Conservation (phyloP, 345 rosid species). For the Salix viminalis region DNA sequence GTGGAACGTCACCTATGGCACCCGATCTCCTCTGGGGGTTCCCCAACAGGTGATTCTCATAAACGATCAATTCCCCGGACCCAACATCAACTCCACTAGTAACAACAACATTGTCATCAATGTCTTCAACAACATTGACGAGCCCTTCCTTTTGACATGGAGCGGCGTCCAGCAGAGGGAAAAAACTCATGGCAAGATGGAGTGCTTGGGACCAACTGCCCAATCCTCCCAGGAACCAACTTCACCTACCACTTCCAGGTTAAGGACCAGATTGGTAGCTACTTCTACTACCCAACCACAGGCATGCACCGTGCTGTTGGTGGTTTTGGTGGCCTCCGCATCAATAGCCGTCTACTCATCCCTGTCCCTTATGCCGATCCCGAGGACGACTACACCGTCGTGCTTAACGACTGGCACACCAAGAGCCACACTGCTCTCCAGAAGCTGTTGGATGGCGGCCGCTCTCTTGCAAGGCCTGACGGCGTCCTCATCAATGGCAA, state of each 20-base stretch:
- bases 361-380: slow-evolving; percentile 26
- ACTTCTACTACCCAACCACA: slow-evolving; percentile 18
- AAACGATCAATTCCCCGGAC: too few species aligned
- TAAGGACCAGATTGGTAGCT: slow-evolving; percentile 67
- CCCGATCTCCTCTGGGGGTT: too few species aligned
- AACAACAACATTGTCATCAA: slow-evolving; percentile 3
- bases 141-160: slow-evolving; percentile 22
- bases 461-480: slow-evolving; percentile 14
- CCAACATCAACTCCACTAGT: too few species aligned
- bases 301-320: slow-evolving; percentile 18
- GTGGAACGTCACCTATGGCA: too few species aligned
- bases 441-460: slow-evolving; percentile 15
- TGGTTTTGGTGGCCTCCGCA: slow-evolving; percentile 21
- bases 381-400: slow-evolving; percentile 24
- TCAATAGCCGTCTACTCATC: slow-evolving; percentile 23
- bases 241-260: slow-evolving; percentile 77
- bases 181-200: slow-evolving; percentile 91
- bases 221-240: slow-evolving; percentile 63
- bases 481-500: slow-evolving; percentile 25
- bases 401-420: slow-evolving; percentile 19
- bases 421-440: slow-evolving; percentile 6
- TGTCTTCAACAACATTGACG: too few species aligned
- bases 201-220: slow-evolving; percentile 61
- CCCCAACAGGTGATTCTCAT: too few species aligned
- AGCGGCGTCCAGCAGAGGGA: slow-evolving; percentile 75